Percentiles rank a stretch among this genome's conserved stretches.
Evolutionary conservation across 2,329 filamentous ascomycete species (phyloP).

Genomic region (Claviceps pazoutovae): DNA sequence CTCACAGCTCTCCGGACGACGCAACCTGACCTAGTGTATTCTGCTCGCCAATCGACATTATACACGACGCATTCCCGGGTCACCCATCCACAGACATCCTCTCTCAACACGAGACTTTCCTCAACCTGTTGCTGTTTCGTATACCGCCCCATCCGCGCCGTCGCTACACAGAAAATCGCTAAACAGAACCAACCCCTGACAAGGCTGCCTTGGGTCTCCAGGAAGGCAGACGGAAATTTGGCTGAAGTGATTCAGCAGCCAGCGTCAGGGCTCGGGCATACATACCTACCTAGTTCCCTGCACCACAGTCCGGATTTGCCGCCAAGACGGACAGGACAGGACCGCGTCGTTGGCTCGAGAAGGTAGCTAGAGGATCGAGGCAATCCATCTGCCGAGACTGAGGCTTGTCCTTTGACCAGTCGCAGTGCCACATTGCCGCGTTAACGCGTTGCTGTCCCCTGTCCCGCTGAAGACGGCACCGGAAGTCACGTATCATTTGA

Average conservation of each 20-base stretch:
- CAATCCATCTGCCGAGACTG: not conserved
- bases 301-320: not conserved
- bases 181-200: not conserved
- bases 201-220: not conserved
- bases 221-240: not conserved
- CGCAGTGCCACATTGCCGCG: not conserved
- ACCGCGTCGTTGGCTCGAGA: not conserved
- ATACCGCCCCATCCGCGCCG: not conserved
- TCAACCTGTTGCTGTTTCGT: not conserved
- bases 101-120: not conserved
- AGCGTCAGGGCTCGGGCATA: not conserved
- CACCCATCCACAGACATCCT: not conserved
- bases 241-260: not conserved
- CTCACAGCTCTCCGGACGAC: not conserved
- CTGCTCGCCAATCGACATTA: not conserved
- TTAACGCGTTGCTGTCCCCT: not conserved
- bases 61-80: not conserved
- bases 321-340: not conserved
- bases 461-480: not conserved
- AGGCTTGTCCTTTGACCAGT: not conserved
- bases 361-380: not conserved
- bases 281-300: not conserved
- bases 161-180: not conserved
- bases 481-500: not conserved
- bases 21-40: not conserved